phyloP scores from a whole-genome alignment of 2,329 filamentous ascomycete species.

The Pyrenophora teres region DNA sequence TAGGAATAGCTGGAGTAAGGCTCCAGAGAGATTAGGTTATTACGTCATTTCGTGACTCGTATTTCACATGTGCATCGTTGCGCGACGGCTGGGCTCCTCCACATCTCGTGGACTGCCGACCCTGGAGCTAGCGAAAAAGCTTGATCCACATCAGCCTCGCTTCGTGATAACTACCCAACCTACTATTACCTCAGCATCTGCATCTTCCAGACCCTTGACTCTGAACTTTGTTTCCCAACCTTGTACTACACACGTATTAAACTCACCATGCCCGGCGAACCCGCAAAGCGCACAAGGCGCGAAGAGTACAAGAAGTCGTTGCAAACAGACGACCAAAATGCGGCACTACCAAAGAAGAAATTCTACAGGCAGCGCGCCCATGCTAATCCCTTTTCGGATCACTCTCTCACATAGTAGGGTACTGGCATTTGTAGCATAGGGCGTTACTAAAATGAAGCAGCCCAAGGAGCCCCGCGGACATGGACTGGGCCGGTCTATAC shows the following conservation, averaged over 20 bases:
- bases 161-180: conserved; percentile 22
- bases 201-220: background rate
- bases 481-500: conserved; percentile 90
- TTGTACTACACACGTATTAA: background rate
- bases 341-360: conserved; percentile 84
- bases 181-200: conserved; percentile 21
- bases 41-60: conserved; percentile 24
- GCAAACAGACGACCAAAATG: conserved; percentile 46
- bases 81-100: conserved; percentile 7
- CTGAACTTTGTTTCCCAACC: conserved; percentile 1
- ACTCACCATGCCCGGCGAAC: conserved; percentile 40
- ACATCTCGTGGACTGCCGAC: conserved; percentile 18
- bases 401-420: conserved; percentile 79
- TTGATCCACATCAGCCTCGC: conserved; percentile 35
- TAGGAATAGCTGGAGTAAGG: conserved; percentile 21
- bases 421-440: background rate
- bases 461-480: conserved; percentile 75
- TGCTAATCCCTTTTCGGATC: conserved; percentile 97
- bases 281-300: conserved; percentile 52
- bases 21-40: conserved; percentile 13
- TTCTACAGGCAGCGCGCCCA: conserved; percentile 96
- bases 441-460: conserved; percentile 54
- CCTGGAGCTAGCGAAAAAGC: conserved; percentile 39
- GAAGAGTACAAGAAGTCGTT: conserved; percentile 51
- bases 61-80: conserved; percentile 12